Base-by-base conservation (phyloP, 345 rosid genomes). In the Eucalyptus curtisii region DNA sequence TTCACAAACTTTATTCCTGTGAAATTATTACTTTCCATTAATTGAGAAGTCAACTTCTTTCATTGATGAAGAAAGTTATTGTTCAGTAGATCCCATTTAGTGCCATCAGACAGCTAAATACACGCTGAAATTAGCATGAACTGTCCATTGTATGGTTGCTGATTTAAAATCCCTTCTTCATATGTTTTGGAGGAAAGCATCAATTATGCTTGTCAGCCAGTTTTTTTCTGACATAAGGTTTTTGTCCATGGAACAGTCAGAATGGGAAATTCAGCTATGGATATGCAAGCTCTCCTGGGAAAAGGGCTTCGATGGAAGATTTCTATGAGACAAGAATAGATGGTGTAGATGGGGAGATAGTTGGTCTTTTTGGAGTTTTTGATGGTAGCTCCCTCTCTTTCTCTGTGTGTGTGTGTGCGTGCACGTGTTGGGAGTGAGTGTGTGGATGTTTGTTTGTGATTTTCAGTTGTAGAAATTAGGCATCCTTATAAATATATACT, bases 271-370 rank as follows among this genome's bases (percentile, higher is more conserved):
- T 98, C 93, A 97, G 99, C 92, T 98, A 97, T 91, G 99, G 99
- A 91, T 98, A 95, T 94, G 99, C 99, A 89, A 97, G 99, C 93
- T 96, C 97, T 84, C 97, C 97, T 2, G 99, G 99, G 89, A 98
- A 97, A 90, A 94, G 99, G 90, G 94, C 99, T 91, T 96, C 99
- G 31, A 98, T 98, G 99, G 99, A 98, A 93, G 99, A 98, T 89
- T 98, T 97, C 81, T 97, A 97, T 61, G 99, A 98, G 91, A 96
- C 99, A 85, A 94, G 99, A 91, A 97, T 98, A 61, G 98, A 95
- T 91, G 98, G 96, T 80, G 96, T 98, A 89, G 94, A 95, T 30
- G 99, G 99, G 68, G 97, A 97, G 91, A 97, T 97, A 86, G 98
- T 98, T 91, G 99, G 99, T 52, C 96, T 97, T 8, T 98, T 98